Percentiles rank a stretch among this genome's conserved stretches.
phyloP scores from a whole-genome alignment of 805 yeast species.

The Metschnikowia drakensbergensis region DNA sequence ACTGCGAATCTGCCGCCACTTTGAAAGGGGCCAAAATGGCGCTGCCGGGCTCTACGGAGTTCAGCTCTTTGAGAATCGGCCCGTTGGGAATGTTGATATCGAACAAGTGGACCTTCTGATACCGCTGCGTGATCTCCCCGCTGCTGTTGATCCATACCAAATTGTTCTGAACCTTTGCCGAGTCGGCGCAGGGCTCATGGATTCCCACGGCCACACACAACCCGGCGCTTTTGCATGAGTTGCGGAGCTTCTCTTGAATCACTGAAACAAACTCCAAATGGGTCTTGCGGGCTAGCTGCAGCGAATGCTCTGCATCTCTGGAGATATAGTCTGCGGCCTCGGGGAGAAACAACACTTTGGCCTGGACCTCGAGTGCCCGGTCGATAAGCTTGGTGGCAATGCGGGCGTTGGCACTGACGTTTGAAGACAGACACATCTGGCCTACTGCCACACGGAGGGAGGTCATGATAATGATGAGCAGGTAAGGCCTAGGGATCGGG shows the following conservation, averaged over 20 bases:
- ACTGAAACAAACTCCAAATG: conserved; percentile 38
- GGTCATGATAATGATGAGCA: too few species aligned
- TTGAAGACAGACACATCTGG: conserved; percentile 74
- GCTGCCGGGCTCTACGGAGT: conserved; percentile 77
- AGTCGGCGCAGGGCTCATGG: conserved; percentile 64
- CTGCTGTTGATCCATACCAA: conserved; percentile 62
- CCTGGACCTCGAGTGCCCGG: conserved; percentile 59
- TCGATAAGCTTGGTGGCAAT: conserved; percentile 56
- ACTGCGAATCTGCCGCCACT: conserved; percentile 7
- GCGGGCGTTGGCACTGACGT: conserved; percentile 54
- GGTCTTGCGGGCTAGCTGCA: conserved; percentile 47
- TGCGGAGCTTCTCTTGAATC: conserved; percentile 43
- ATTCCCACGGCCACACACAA: conserved; percentile 80
- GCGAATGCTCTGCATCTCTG: conserved; percentile 61
- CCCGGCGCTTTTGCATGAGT: conserved; percentile 28
- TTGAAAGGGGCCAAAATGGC: conserved; percentile 32
- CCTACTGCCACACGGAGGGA: conserved; percentile 68
- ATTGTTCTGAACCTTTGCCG: conserved; percentile 56
- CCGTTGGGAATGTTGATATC: conserved; percentile 84
- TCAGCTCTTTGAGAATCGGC: conserved; percentile 73
- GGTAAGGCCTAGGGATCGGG: too few species aligned
- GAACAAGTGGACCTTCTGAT: conserved; percentile 84
- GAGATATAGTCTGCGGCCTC: conserved; percentile 93
- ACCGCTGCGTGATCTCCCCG: conserved; percentile 65
- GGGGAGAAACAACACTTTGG: conserved; percentile 75